These are phyloP conservation scores for Naematelia aurantialba DNA, from an alignment of 768 basidiomycete genomes.

Conservation along the genomic window DNA sequence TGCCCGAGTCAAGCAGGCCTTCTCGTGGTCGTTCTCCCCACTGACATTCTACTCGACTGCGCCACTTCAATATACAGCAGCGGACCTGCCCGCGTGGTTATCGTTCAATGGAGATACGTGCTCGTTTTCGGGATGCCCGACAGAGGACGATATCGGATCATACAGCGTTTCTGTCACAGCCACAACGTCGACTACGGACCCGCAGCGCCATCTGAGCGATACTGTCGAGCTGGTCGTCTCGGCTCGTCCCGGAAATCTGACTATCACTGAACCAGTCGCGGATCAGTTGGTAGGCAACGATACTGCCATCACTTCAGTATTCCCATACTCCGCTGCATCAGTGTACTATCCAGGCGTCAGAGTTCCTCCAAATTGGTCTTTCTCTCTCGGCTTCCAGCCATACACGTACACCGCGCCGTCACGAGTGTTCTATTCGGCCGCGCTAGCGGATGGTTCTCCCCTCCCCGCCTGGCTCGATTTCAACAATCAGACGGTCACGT, in stretches of 20 bases:
- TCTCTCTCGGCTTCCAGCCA: conserved; percentile 76
- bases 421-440: conserved; percentile 62
- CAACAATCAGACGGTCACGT: conserved; percentile 63
- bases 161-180: conserved; percentile 57
- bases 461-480: conserved; percentile 75
- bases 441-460: conserved; percentile 63
- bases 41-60: conserved; percentile 58
- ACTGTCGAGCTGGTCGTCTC: conserved; percentile 49
- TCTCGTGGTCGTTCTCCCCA: conserved; percentile 65
- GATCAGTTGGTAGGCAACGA: conserved; percentile 64
- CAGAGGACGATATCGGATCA: conserved; percentile 60
- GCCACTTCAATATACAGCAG: conserved; percentile 57
- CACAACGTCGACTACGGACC: conserved; percentile 52
- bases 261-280: conserved; percentile 58
- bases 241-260: conserved; percentile 54
- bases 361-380: conserved; percentile 78
- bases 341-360: conserved; percentile 57
- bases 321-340: conserved; percentile 59
- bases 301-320: conserved; percentile 69
- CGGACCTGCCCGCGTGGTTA: conserved; percentile 68
- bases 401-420: conserved; percentile 58
- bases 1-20: conserved; percentile 63
- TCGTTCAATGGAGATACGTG: conserved; percentile 61
- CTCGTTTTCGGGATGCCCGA: conserved; percentile 67
- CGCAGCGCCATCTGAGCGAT: conserved; percentile 48